Evolutionary conservation across 2,329 filamentous ascomycete species (phyloP).

Genomic region (Clarireedia sp.): DNA sequence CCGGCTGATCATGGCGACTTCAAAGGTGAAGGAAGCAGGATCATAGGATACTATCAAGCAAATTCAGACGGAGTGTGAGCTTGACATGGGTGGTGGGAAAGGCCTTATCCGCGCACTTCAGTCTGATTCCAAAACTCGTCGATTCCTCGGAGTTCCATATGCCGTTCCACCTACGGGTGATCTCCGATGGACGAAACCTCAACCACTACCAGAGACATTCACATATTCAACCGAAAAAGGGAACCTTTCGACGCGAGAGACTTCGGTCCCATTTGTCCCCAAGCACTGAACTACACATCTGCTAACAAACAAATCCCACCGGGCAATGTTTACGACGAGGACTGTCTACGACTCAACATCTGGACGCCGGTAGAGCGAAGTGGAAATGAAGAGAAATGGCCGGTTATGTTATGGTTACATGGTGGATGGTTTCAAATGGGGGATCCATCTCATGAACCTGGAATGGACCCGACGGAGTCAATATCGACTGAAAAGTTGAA

Average conservation of each 20-base stretch:
- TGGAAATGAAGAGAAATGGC: conserved; percentile 5
- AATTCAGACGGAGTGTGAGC: conserved; percentile 16
- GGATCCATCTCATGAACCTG: conserved; percentile 35
- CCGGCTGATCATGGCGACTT: too few relatives aligned
- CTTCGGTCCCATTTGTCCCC: conserved; percentile 35
- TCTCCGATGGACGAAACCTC: conserved; percentile 24
- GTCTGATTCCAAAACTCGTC: conserved; percentile 30
- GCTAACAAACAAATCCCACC: conserved; percentile 20
- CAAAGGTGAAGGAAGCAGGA: too few relatives aligned
- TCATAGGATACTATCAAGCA: conserved; percentile 10
- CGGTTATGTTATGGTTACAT: conserved; percentile 32
- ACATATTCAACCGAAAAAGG: conserved; percentile 23
- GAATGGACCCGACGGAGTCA: conserved; percentile 38
- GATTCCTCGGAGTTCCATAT: conserved; percentile 29
- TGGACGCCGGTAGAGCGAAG: conserved; percentile 34
- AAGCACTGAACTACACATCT: conserved; percentile 24
- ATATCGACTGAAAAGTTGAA: conserved; percentile 23
- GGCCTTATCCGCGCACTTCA: conserved; percentile 31
- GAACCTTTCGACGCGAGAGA: conserved; percentile 32
- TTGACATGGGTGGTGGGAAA: conserved; percentile 20
- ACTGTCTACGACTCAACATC: conserved; percentile 42
- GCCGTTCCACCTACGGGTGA: conserved; percentile 21
- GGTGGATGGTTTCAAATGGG: conserved; percentile 43
- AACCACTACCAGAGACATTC: conserved; percentile 26
- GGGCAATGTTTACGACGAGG: conserved; percentile 34